Evolutionary conservation across 257 asterid species (phyloP).

Genomic region (Capsicum chinense): DNA sequence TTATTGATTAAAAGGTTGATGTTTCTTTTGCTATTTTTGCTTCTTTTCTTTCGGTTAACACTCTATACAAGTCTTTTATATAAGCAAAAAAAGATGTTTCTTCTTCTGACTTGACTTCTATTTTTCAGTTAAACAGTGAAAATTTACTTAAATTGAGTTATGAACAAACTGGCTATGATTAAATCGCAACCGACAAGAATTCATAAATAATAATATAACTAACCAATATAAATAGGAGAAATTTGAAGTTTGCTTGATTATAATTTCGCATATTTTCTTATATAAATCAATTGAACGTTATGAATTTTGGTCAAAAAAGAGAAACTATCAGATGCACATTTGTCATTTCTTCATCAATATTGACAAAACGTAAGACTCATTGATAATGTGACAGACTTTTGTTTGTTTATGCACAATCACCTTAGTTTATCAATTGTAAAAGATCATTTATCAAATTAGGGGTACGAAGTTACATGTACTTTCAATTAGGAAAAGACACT

Average conservation of each 20-base stretch:
- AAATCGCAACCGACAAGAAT: not conserved
- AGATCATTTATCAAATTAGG: not conserved
- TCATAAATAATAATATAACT: not conserved
- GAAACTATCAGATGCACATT: not conserved
- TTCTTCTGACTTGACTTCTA: not conserved
- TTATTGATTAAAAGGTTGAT: not conserved
- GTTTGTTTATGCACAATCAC: not conserved
- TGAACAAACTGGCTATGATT: not conserved
- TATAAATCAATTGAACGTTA: not conserved
- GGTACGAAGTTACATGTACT: not conserved
- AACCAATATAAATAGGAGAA: not conserved
- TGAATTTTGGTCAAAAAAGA: not conserved
- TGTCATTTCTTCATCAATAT: not conserved
- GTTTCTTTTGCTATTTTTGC: not conserved
- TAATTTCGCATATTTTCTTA: not conserved
- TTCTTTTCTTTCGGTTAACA: not conserved
- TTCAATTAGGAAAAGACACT: not conserved
- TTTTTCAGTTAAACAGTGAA: not conserved
- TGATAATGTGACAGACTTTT: not conserved
- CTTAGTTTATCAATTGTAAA: not conserved
- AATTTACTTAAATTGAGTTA: not conserved
- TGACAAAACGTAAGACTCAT: not conserved
- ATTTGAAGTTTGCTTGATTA: not conserved
- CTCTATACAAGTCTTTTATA: not conserved
- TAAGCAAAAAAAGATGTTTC: not conserved